Conservation (phyloP, 768 basidiomycete species). For the Hemileccinum impolitum region DNA sequence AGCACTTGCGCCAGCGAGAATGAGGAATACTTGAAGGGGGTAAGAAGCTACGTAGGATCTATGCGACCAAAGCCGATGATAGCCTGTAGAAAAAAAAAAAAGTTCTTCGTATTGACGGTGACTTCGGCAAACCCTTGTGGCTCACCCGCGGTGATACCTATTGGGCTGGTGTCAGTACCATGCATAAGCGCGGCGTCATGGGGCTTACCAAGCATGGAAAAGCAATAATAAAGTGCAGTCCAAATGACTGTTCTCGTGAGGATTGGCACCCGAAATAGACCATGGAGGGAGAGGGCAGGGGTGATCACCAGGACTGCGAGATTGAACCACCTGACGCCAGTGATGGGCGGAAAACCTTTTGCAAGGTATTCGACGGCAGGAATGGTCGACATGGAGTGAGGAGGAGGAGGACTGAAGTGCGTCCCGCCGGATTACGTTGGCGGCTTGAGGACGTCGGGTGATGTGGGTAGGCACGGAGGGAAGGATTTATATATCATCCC, state of each 20-base stretch:
- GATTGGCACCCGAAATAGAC: conserved; percentile 47
- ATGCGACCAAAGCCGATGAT: conserved; percentile 86
- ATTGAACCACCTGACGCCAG: conserved; percentile 74
- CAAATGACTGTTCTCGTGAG: conserved; percentile 56
- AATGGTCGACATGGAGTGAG: conserved; percentile 9
- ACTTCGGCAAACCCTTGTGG: not conserved
- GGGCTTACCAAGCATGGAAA: conserved; percentile 76
- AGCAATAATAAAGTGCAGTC: conserved; percentile 70
- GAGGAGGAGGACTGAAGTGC: conserved; percentile 1
- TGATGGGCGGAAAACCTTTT: conserved; percentile 43
- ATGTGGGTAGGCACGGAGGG: conserved; percentile 12
- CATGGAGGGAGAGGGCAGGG: conserved; percentile 69
- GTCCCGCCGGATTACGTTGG: conserved; percentile 6
- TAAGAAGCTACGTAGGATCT: conserved; percentile 74
- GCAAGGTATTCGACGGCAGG: conserved; percentile 15
- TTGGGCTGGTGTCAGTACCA: conserved; percentile 9
- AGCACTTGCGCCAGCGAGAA: conserved; percentile 75
- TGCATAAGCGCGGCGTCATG: conserved; percentile 4
- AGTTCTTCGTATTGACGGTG: conserved; percentile 1
- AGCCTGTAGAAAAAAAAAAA: conserved; percentile 41
- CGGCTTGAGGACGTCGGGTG: conserved; percentile 11
- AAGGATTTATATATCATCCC: conserved; percentile 27
- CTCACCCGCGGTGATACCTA: conserved; percentile 51
- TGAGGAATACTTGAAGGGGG: conserved; percentile 67
- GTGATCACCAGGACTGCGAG: conserved; percentile 65